These are phyloP conservation scores for Omphalea diandra DNA, from an alignment of 441 rosid species.

Conservation along the genomic window DNA sequence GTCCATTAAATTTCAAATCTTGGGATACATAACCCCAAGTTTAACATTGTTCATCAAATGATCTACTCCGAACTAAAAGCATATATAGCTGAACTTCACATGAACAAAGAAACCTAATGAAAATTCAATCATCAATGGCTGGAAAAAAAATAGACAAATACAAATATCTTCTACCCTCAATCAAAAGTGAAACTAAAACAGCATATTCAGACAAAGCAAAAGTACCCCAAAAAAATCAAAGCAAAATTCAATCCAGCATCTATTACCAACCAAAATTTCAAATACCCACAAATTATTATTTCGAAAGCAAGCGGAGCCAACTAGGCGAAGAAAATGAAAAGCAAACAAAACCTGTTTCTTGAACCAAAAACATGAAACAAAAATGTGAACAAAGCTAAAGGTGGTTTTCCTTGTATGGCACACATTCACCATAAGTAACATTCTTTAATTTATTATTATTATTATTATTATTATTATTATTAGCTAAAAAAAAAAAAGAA, in stretches of 20 bases:
- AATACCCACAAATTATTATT: constrained; percentile 13
- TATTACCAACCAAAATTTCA: constrained; percentile 2
- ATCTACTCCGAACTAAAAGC: background rate
- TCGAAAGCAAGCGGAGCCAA: constrained; percentile 2
- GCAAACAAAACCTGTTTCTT: constrained; percentile 8
- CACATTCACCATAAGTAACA: constrained; percentile 44
- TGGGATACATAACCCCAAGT: background rate
- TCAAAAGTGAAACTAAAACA: background rate
- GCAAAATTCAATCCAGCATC: constrained; percentile 11
- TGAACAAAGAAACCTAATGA: background rate
- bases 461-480: background rate
- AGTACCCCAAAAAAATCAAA: constrained; percentile 22
- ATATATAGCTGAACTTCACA: background rate
- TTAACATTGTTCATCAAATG: too few relatives aligned
- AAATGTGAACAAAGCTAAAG: constrained; percentile 6
- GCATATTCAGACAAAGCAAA: constrained; percentile 17
- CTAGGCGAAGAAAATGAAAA: background rate
- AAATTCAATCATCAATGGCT: background rate
- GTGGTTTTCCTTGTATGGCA: constrained; percentile 41
- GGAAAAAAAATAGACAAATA: background rate
- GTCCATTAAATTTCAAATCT: constrained; percentile 15
- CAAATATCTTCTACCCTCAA: constrained; percentile 21
- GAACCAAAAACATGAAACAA: too few relatives aligned
- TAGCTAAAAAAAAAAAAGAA: too few relatives aligned
- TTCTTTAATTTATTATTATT: too few relatives aligned